phyloP scores from a whole-genome alignment of 345 rosid genomes.

The Arabidopsis arenosa region DNA sequence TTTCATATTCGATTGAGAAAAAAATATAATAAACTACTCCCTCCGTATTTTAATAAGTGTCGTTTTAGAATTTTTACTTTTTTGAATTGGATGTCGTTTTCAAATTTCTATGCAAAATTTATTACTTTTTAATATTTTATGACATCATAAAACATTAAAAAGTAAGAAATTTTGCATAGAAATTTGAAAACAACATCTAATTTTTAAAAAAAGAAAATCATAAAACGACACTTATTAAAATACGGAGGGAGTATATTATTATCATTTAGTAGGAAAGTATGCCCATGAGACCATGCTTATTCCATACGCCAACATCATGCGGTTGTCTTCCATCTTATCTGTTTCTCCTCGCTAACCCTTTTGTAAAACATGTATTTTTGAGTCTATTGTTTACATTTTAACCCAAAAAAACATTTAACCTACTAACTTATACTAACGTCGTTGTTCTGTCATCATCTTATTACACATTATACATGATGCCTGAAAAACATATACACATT shows the following conservation, averaged over 20 bases:
- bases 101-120: no score
- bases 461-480: neutral
- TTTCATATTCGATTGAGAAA: neutral
- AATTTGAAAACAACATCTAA: no score
- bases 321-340: slow-evolving; percentile 37
- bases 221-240: no score
- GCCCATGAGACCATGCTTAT: slow-evolving; percentile 36
- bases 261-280: slow-evolving; percentile 19
- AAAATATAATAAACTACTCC: neutral
- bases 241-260: no score
- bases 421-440: neutral
- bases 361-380: neutral
- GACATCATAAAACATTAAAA: no score
- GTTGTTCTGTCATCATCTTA: neutral
- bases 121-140: no score
- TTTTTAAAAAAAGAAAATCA: no score
- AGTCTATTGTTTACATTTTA: neutral
- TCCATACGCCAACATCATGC: slow-evolving; percentile 37
- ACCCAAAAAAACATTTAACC: neutral
- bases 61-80: no score
- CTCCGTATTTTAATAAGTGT: no score
- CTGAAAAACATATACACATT: neutral
- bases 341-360: slow-evolving; percentile 6
- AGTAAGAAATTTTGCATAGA: no score
- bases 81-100: no score